A percentile compares a stretch with the other conserved stretches of the same genome.
Conservation (phyloP, 2,329 filamentous ascomycete species). For the Rhinocladiella mackenziei region DNA sequence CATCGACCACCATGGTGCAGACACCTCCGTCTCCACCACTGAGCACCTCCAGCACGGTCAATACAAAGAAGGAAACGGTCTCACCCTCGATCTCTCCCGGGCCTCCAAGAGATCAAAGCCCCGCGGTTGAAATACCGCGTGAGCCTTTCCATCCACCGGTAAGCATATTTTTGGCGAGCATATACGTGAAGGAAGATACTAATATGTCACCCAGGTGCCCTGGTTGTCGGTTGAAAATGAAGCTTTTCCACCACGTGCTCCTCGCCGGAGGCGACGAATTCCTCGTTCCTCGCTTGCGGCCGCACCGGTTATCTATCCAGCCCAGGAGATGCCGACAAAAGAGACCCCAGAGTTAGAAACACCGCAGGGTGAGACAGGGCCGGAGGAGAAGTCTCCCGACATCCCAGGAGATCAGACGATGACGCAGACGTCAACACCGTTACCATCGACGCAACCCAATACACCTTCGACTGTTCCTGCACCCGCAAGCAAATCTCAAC, state of each 20-base stretch:
- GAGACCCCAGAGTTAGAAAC: slow-evolving; percentile 29
- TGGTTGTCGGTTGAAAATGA: slow-evolving; percentile 57
- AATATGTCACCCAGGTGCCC: slow-evolving; percentile 46
- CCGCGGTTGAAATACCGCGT: slow-evolving; percentile 21
- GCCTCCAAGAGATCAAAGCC: slow-evolving; percentile 33
- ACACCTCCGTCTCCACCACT: slow-evolving; percentile 28
- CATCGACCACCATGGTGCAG: slow-evolving; percentile 38
- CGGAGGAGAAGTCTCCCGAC: slow-evolving; percentile 22
- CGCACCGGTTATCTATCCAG: slow-evolving; percentile 48
- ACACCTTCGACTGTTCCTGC: slow-evolving; percentile 51
- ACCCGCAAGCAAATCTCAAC: slow-evolving; percentile 32
- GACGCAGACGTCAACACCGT: slow-evolving; percentile 53
- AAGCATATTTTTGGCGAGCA: slow-evolving; percentile 28
- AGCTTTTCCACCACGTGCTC: slow-evolving; percentile 52
- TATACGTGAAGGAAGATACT: slow-evolving; percentile 3
- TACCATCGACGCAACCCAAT: slow-evolving; percentile 55
- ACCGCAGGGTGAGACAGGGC: slow-evolving; percentile 13
- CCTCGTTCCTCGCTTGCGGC: slow-evolving; percentile 36
- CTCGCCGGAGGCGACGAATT: slow-evolving; percentile 44
- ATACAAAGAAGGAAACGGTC: slow-evolving; percentile 25
- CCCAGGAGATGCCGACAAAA: slow-evolving; percentile 37
- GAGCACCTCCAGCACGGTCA: slow-evolving; percentile 27
- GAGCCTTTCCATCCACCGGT: slow-evolving; percentile 51
- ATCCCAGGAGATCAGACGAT: slow-evolving; percentile 11
- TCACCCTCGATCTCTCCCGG: slow-evolving; percentile 30